phyloP scores from a whole-genome alignment of 176 grass and related monocot genomes.

The Oryza punctata region DNA sequence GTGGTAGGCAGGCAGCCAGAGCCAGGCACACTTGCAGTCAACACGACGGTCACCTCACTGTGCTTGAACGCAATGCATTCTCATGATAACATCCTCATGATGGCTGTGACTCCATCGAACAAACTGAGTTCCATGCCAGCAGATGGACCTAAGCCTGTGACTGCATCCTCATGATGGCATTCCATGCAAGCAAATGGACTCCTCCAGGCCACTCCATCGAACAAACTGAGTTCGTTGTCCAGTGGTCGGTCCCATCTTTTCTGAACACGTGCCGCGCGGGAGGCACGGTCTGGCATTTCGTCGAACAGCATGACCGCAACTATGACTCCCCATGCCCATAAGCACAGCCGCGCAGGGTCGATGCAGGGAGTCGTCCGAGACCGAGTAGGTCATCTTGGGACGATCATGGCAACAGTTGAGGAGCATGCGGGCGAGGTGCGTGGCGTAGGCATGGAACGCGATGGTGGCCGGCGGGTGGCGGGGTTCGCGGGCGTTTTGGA shows the following conservation, averaged over 20 bases:
- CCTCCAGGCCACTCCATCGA: constrained; percentile 43
- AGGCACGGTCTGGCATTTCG: constrained; percentile 31
- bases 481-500: constrained; percentile 4
- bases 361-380: constrained; percentile 34
- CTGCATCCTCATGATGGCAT: constrained; percentile 39
- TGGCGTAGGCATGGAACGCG: constrained; percentile 40
- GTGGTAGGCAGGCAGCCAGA: constrained; percentile 5
- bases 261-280: constrained; percentile 32
- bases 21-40: constrained; percentile 47
- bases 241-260: background rate
- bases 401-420: background rate
- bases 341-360: constrained; percentile 11
- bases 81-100: no score
- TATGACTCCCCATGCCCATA: constrained; percentile 40
- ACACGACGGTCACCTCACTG: background rate
- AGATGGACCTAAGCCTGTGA: no score
- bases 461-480: constrained; percentile 31
- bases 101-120: no score
- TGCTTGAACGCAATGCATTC: background rate
- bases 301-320: constrained; percentile 47
- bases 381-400: background rate
- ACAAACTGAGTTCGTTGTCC: background rate
- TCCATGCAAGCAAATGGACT: constrained; percentile 54
- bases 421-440: constrained; percentile 38
- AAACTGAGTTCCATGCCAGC: no score